Base-by-base conservation (phyloP, 495 filamentous ascomycete species). In the Penicillium fimorum region DNA sequence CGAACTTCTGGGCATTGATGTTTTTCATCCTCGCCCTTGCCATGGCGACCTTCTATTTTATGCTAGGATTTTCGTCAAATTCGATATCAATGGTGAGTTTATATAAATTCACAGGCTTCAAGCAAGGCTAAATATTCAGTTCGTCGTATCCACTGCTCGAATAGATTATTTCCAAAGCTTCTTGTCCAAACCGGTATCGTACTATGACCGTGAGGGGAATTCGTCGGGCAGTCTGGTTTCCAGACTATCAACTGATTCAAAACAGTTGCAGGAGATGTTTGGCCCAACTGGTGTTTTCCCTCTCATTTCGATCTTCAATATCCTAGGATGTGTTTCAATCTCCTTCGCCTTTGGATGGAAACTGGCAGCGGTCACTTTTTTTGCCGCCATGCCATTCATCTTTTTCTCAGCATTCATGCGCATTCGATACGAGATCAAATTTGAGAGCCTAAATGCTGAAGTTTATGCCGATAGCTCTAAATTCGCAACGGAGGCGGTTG, bases 1-100 rank as follows among this genome's bases (percentile, higher is more conserved):
- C 66, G n/a, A 78, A 77, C 48, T 87, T 87, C 55, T 89, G 84
- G 84, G 78, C 83, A 15, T 60, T 87, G 30, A 86, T 86, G 80
- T 87, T 88, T 62, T 81, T 87, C 46, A 67, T 79, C 12, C 72
- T 87, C 0, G 82, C 82, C 18, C 62, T 79, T 5, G 77, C 72
- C 40, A 74, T 81, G 4, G 76, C 68, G 0, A 50, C 78, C 15
- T 77, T 74, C 53, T 87, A 86, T 56, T 77, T 76, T 47, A 58
- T 72, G 0, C 58, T 88, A 8, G 82, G 82, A 11, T 84, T 66
- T 60, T 70, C 78, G 12, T 74, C 82, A 3, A 82, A 76, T 3
- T 71, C 67, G 5, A 66, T 81, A 57, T 81, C 68, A 1, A 50
- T 56, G 47, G 66, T 67, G 8, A 27, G 25, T 27, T 4, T 27